These are phyloP conservation scores for Fusarium nurragi DNA, from an alignment of 2,329 filamentous ascomycete species.

Conservation along the genomic window DNA sequence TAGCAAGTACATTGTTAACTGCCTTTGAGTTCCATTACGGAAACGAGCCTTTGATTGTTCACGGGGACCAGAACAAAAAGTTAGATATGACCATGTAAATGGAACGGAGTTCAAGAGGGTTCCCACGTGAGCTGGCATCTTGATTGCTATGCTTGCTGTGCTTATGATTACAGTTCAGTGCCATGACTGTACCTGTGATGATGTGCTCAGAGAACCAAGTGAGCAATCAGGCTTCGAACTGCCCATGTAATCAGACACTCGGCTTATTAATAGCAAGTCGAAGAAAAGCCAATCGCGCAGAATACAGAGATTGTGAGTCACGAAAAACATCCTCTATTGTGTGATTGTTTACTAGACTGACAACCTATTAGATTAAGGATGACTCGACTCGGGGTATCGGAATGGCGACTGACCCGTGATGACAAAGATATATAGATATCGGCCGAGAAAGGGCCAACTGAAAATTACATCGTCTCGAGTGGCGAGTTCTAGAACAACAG, in stretches of 20 bases:
- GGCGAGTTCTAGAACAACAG: conserved; percentile 4
- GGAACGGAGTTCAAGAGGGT: conserved; percentile 1
- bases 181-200: conserved; percentile 27
- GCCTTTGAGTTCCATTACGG: neutral
- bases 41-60: neutral
- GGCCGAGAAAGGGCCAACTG: neutral
- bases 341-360: conserved; percentile 4
- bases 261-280: neutral
- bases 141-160: conserved; percentile 18
- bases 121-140: conserved; percentile 1
- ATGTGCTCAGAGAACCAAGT: conserved; percentile 35
- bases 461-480: conserved; percentile 35
- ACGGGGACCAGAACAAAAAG: conserved; percentile 5
- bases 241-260: conserved; percentile 16
- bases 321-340: neutral
- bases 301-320: conserved; percentile 14
- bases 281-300: neutral
- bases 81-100: neutral
- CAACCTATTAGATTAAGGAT: conserved; percentile 10
- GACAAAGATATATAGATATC: conserved; percentile 11
- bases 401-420: conserved; percentile 27
- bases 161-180: conserved; percentile 30
- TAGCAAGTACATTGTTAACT: neutral
- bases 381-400: conserved; percentile 33
- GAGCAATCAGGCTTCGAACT: conserved; percentile 26